Conservation (phyloP, 352 stramenopile genomes). For the Pythium sp. region DNA sequence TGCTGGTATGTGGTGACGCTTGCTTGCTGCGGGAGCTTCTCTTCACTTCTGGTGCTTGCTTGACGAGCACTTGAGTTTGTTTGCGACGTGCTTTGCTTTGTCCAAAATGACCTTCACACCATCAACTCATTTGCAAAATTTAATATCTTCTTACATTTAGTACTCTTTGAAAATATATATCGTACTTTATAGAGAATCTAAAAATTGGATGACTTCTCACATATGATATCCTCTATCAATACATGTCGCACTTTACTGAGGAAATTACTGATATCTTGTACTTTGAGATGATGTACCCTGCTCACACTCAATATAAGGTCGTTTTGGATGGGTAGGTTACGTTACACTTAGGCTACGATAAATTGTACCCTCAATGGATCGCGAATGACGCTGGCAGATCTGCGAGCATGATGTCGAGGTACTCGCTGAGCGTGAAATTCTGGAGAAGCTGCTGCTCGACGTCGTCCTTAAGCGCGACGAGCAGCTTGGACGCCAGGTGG, state of each 20-base stretch:
- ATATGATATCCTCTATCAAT: background rate
- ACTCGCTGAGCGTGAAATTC: slow-evolving; percentile 49
- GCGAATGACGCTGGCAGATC: slow-evolving; percentile 39
- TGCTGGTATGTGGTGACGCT: background rate
- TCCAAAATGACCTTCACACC: slow-evolving; percentile 1
- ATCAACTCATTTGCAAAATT: background rate
- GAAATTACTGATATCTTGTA: background rate
- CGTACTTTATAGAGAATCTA: background rate
- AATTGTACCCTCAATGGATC: background rate
- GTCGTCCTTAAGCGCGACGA: slow-evolving; percentile 32
- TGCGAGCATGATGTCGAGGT: slow-evolving; percentile 40
- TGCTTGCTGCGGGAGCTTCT: slow-evolving; percentile 6
- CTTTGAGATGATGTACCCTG: background rate
- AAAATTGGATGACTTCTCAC: too few relatives aligned
- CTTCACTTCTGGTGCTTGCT: background rate
- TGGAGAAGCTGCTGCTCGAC: slow-evolving; percentile 45
- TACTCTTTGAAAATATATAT: background rate
- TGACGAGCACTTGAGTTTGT: background rate
- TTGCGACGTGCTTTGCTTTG: background rate
- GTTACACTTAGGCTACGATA: background rate
- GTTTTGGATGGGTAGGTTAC: background rate
- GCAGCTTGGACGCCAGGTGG: slow-evolving; percentile 36
- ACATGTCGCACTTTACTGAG: background rate
- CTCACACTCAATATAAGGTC: background rate
- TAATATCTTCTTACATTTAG: background rate